Base-by-base conservation (phyloP, 2,329 filamentous ascomycete species). In the Microcyclosporella mali region DNA sequence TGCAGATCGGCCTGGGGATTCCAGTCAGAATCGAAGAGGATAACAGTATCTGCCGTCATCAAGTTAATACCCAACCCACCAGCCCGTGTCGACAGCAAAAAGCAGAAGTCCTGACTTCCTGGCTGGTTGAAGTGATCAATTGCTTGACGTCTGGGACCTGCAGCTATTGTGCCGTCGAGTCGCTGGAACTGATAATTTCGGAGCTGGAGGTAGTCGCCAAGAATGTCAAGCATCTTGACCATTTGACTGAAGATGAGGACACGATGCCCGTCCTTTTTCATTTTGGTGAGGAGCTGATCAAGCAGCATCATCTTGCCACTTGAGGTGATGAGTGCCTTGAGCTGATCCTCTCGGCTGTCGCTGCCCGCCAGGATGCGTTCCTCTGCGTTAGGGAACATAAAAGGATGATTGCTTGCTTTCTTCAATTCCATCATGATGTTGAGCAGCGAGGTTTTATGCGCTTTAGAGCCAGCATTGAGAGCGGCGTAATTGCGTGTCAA, bases 391-490 rank as follows among this genome's bases (percentile, higher is more conserved):
- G 86, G 84, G 56, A 98, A 97, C 83, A 98, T 94, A 69, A 95
- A 94, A 1, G 92, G 90, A 61, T 98, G 92, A 59, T 98, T 98
- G 69, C 90, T 97, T 63, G 92, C 88, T 67, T 98, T 98, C 72
- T 98, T 98, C 59, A 98, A 68, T 66, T 98, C 92, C 92, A 98
- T 98, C 80, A 98, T 95, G 63, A 98, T 92, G 66, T 98, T 98
- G 51, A 98, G 72, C 11, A 98, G 70, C 0, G 90, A 97, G 54
- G 94, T 90, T 66, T 95, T 97, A 64, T 94, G 87, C 4, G 90
- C 92, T 47, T 81, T 87, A 33, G 84, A 82, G 34, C 88, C 90
- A 59, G 95, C 86, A 56, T 94, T 95, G 25, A 98, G 75, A 2
- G 90, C 92, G 21, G 88, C 82, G 59, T 98, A 98, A 62, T 98